Evolutionary conservation across 1,284 basidiomycete genomes (phyloP).

Genomic region (Trichosporon faecale): DNA sequence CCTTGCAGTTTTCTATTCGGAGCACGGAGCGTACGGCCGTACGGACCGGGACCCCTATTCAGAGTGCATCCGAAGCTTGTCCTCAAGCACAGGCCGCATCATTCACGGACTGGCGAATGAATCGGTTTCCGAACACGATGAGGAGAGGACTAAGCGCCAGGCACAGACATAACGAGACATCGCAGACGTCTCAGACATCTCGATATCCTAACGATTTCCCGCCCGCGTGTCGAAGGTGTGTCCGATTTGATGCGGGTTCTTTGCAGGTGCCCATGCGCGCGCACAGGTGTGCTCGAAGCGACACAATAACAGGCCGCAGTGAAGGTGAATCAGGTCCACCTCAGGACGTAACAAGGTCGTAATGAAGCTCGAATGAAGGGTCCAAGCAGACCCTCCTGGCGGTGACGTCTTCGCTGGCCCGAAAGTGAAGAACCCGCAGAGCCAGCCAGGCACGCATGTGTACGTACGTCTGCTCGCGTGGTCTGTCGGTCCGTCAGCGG

Average conservation of each 20-base stretch:
- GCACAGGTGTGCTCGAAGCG: neutral
- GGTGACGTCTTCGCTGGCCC: conserved; percentile 1
- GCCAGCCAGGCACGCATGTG: neutral
- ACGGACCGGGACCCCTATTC: too few species aligned
- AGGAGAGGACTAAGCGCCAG: neutral
- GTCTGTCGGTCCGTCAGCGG: neutral
- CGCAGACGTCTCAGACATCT: too few species aligned
- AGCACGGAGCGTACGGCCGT: neutral
- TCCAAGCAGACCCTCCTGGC: neutral
- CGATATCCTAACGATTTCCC: too few species aligned
- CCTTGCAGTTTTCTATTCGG: neutral
- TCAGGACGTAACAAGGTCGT: neutral
- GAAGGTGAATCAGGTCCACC: neutral
- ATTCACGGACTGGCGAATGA: neutral
- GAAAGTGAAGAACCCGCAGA: neutral
- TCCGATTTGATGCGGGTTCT: neutral
- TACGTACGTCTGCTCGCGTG: neutral
- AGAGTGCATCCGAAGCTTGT: too few species aligned
- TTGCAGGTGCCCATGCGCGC: too few species aligned
- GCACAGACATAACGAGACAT: too few species aligned
- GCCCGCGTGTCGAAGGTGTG: too few species aligned
- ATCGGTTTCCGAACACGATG: neutral
- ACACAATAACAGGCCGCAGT: neutral
- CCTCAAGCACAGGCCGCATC: neutral
- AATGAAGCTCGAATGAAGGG: too few species aligned